Conservation (phyloP, 2,329 filamentous ascomycete genomes). For the Incumbomyces delicatus region DNA sequence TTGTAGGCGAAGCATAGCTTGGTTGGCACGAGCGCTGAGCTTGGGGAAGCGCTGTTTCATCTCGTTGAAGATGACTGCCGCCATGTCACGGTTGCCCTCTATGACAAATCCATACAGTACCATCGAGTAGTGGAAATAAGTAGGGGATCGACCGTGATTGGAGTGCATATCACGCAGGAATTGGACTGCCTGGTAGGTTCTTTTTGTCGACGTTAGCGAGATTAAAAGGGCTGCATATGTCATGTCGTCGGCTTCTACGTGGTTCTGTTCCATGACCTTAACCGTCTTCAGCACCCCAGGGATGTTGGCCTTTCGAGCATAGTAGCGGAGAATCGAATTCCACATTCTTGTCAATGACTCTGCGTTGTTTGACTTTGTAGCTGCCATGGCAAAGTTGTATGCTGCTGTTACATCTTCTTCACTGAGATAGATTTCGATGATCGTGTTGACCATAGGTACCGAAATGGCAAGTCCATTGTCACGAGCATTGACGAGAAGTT, state of each 20-base stretch:
- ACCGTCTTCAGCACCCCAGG: slow-evolving; percentile 45
- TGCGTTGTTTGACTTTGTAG: slow-evolving; percentile 41
- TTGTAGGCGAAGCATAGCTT: slow-evolving; percentile 28
- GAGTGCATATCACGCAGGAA: slow-evolving; percentile 37
- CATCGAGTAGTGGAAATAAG: slow-evolving; percentile 37
- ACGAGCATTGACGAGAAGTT: slow-evolving; percentile 55
- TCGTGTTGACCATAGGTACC: slow-evolving; percentile 49
- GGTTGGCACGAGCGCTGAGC: slow-evolving; percentile 25
- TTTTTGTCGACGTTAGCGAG: slow-evolving; percentile 41
- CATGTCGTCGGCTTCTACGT: slow-evolving; percentile 43
- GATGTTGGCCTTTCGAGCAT: slow-evolving; percentile 55
- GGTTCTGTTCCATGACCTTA: slow-evolving; percentile 43
- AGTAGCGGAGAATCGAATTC: slow-evolving; percentile 65
- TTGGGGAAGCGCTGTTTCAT: slow-evolving; percentile 28
- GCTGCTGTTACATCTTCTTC: slow-evolving; percentile 48
- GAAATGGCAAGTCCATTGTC: slow-evolving; percentile 42
- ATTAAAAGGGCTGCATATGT: slow-evolving; percentile 56
- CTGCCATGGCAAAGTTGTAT: slow-evolving; percentile 48
- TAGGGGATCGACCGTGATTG: slow-evolving; percentile 29
- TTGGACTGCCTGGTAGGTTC: slow-evolving; percentile 46
- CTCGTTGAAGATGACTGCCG: slow-evolving; percentile 41
- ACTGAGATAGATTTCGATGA: slow-evolving; percentile 60
- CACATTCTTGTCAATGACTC: slow-evolving; percentile 56
- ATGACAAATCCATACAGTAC: slow-evolving; percentile 42
- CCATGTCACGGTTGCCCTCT: slow-evolving; percentile 39